Evolutionary conservation across 1,139 yeast species (phyloP).

Genomic region (Sugiyamaella xylanicola): DNA sequence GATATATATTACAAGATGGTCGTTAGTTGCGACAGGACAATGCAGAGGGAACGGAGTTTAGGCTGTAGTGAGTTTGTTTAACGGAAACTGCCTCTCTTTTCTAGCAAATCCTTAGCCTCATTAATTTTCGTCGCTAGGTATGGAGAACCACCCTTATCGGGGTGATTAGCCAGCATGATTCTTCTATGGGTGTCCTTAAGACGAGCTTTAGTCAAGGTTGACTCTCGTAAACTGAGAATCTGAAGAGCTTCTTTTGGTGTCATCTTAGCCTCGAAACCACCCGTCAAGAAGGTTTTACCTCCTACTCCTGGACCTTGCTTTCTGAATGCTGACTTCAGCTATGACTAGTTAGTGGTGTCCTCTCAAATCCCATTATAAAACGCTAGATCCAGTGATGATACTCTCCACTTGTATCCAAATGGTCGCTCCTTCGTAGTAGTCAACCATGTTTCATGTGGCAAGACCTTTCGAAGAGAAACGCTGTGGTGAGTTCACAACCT

Average conservation of each 20-base stretch:
- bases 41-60: background rate
- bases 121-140: conserved; percentile 93
- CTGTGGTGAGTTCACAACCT: no score
- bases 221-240: conserved; percentile 80
- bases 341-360: conserved; percentile 32
- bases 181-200: conserved; percentile 90
- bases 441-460: no score
- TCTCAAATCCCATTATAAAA: no score
- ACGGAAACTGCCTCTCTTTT: conserved; percentile 37
- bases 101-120: conserved; percentile 93
- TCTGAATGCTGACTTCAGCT: conserved; percentile 67
- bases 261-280: conserved; percentile 92
- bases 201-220: conserved; percentile 70
- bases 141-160: conserved; percentile 97
- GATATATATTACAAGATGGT: background rate
- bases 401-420: no score
- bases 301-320: conserved; percentile 71
- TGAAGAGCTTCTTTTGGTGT: conserved; percentile 86
- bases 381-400: no score
- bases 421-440: no score
- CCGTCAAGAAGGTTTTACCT: conserved; percentile 74
- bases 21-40: background rate
- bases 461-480: no score
- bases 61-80: background rate
- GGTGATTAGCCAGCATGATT: conserved; percentile 93